Evolutionary conservation across 495 filamentous ascomycete species (phyloP).

Genomic region (Choiromyces venosus): DNA sequence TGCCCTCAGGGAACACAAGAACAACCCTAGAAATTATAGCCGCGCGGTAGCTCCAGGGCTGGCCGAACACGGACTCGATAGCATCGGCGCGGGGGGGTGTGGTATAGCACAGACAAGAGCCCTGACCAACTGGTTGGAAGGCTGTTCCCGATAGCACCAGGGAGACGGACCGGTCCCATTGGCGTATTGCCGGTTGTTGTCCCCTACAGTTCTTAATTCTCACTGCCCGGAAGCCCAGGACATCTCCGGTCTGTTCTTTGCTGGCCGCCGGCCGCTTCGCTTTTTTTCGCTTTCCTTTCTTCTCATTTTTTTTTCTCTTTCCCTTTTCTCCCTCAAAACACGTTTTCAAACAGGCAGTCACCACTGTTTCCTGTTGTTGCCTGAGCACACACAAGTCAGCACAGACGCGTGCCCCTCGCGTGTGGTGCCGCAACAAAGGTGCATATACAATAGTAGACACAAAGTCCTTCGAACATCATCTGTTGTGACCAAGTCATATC

Average conservation of each 20-base stretch:
- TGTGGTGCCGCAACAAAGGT: slow-evolving; percentile 35
- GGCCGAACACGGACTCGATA: not conserved
- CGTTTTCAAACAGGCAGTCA: slow-evolving; percentile 27
- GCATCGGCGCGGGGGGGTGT: not conserved
- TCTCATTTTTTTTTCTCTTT: not conserved
- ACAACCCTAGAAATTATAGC: not conserved
- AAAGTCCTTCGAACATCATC: slow-evolving; percentile 29
- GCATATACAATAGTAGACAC: slow-evolving; percentile 21
- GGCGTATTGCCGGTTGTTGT: slow-evolving; percentile 23
- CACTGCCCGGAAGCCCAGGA: slow-evolving; percentile 13
- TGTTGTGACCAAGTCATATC: slow-evolving; percentile 33
- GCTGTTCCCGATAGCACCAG: slow-evolving; percentile 11
- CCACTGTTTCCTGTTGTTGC: slow-evolving; percentile 21
- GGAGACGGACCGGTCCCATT: slow-evolving; percentile 15
- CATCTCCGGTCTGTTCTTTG: slow-evolving; percentile 24
- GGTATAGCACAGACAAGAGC: slow-evolving; percentile 18
- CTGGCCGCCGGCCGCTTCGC: slow-evolving; percentile 8
- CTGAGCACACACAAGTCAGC: slow-evolving; percentile 16
- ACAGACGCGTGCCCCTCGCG: slow-evolving; percentile 17
- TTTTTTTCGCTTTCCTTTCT: not conserved
- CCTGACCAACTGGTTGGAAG: not conserved
- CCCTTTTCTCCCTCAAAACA: slow-evolving; percentile 13
- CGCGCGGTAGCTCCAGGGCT: not conserved
- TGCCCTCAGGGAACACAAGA: not conserved
- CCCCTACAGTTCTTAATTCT: slow-evolving; percentile 15